These are phyloP conservation scores for Xylaria sp. DNA, from an alignment of 2,329 filamentous ascomycete species.

Conservation along the genomic window DNA sequence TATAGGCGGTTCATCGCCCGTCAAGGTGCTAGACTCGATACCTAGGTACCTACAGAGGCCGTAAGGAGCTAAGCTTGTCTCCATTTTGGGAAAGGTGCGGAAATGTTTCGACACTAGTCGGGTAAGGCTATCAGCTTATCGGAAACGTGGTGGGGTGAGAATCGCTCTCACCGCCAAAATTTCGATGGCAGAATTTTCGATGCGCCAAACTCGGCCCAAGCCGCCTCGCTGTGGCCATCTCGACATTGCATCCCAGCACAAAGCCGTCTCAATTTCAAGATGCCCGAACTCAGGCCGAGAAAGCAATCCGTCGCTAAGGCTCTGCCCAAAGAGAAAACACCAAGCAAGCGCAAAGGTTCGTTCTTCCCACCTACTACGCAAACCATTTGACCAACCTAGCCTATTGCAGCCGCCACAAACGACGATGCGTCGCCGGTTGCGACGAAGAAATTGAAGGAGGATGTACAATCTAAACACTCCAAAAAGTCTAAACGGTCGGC, in stretches of 20 bases:
- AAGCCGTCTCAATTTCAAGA: slow-evolving; percentile 38
- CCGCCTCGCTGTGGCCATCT: background rate
- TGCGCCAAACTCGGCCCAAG: slow-evolving; percentile 17
- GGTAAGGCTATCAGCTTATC: slow-evolving; percentile 18
- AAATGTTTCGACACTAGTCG: background rate
- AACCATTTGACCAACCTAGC: slow-evolving; percentile 5
- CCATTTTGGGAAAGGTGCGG: slow-evolving; percentile 5
- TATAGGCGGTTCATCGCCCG: too few relatives aligned
- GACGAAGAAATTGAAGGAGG: slow-evolving; percentile 16
- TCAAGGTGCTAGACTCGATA: too few relatives aligned
- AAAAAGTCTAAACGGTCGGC: slow-evolving; percentile 36
- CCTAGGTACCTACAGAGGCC: too few relatives aligned
- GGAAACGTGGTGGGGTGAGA: slow-evolving; percentile 10
- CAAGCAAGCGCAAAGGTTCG: slow-evolving; percentile 47
- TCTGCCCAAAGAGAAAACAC: slow-evolving; percentile 43
- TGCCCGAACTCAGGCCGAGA: slow-evolving; percentile 53
- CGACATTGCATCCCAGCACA: background rate
- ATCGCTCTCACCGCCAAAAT: slow-evolving; percentile 39
- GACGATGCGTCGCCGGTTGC: slow-evolving; percentile 51
- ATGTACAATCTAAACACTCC: slow-evolving; percentile 14
- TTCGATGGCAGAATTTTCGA: slow-evolving; percentile 39
- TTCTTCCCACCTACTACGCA: slow-evolving; percentile 1
- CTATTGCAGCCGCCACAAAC: slow-evolving; percentile 42
- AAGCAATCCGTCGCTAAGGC: slow-evolving; percentile 45
- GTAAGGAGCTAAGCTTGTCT: background rate